phyloP scores from a whole-genome alignment of 768 basidiomycete species.

The Paxillus ammoniavirescens region DNA sequence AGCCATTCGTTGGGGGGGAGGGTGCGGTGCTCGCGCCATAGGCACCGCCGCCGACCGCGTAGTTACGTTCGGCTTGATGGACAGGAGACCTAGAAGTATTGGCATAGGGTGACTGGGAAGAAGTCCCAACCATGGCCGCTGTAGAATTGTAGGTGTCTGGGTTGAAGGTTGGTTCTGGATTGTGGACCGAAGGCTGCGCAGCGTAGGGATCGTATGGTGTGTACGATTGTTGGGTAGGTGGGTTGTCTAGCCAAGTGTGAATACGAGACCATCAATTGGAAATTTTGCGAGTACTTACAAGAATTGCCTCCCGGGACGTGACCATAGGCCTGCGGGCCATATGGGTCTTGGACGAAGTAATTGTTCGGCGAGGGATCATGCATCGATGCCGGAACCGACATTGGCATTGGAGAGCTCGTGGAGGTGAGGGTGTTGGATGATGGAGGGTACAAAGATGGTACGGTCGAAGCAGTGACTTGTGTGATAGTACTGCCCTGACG shows the following conservation, averaged over 20 bases:
- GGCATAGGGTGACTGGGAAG: constrained; percentile 16
- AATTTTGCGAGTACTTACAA: constrained; percentile 40
- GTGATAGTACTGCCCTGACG: constrained; percentile 40
- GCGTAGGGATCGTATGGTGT: constrained; percentile 52
- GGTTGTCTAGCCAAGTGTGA: constrained; percentile 45
- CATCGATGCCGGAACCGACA: constrained; percentile 10
- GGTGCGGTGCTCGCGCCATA: constrained; percentile 51
- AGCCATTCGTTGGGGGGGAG: constrained; percentile 34
- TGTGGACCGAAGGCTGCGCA: constrained; percentile 29
- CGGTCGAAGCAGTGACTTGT: constrained; percentile 39
- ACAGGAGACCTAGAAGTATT: constrained; percentile 14
- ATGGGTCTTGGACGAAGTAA: constrained; percentile 28
- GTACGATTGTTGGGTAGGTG: constrained; percentile 50
- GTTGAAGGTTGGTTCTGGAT: constrained; percentile 30
- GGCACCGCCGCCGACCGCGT: constrained; percentile 55
- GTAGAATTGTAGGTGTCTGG: constrained; percentile 41
- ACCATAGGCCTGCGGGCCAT: constrained; percentile 41
- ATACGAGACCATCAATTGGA: neutral
- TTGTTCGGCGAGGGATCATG: constrained; percentile 21
- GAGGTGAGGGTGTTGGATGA: constrained; percentile 26
- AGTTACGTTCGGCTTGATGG: constrained; percentile 44
- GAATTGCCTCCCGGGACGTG: constrained; percentile 52
- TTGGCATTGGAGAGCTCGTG: constrained; percentile 26
- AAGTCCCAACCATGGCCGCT: constrained; percentile 11
- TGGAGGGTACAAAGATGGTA: constrained; percentile 37